Evolutionary conservation across 805 yeast species (phyloP).

Genomic region (Sugiyamaella boreocaroliniensis): DNA sequence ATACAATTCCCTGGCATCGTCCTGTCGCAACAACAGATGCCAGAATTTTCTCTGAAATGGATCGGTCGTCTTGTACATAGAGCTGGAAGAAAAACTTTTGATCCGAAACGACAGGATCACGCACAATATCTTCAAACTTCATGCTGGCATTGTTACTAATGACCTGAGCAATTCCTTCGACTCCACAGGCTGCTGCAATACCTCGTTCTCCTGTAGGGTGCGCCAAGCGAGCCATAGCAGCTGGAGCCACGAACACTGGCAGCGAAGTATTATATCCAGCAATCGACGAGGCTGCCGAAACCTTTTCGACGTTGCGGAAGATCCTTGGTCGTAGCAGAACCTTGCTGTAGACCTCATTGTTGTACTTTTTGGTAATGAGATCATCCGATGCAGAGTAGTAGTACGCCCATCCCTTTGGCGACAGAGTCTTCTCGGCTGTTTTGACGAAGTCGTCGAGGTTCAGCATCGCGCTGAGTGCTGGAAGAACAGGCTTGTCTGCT

Average conservation of each 20-base stretch:
- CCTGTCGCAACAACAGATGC: constrained; percentile 26
- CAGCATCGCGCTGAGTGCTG: constrained; percentile 16
- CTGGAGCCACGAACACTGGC: constrained; percentile 41
- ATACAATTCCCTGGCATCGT: constrained; percentile 40
- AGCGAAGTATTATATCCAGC: constrained; percentile 39
- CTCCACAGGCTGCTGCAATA: constrained; percentile 32
- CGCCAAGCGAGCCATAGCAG: constrained; percentile 32
- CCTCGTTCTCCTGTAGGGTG: constrained; percentile 31
- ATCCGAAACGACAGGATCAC: constrained; percentile 20
- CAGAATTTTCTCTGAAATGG: constrained; percentile 22
- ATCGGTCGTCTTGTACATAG: constrained; percentile 27
- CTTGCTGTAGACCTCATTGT: constrained; percentile 37
- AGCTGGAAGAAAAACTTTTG: constrained; percentile 26
- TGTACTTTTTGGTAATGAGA: constrained; percentile 40
- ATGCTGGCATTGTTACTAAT: constrained; percentile 28
- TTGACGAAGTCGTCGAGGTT: constrained; percentile 17
- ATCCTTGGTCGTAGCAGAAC: constrained; percentile 43
- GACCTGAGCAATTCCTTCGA: constrained; percentile 42
- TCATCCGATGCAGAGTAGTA: constrained; percentile 48
- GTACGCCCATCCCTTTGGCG: constrained; percentile 20
- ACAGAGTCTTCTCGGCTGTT: constrained; percentile 15
- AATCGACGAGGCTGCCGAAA: constrained; percentile 42
- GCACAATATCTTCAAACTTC: constrained; percentile 26
- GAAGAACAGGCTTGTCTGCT: constrained; percentile 8
- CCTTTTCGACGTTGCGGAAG: constrained; percentile 34